Conservation (phyloP, 768 basidiomycete genomes). For the Boletus huronensis region DNA sequence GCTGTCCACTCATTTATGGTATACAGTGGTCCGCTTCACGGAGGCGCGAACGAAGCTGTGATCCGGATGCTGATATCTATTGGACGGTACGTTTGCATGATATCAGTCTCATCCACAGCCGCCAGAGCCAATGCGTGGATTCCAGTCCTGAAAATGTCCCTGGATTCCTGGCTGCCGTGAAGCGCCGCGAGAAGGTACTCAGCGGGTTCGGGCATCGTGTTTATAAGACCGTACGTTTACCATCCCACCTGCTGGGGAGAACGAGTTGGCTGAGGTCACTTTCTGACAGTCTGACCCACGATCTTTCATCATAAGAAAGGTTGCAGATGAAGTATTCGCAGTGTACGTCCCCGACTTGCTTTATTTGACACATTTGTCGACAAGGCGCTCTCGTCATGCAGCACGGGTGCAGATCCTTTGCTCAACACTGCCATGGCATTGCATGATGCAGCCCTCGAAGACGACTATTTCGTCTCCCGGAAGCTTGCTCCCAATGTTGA, state of each 20-base stretch:
- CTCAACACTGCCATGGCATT: conserved; percentile 87
- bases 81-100: conserved; percentile 54
- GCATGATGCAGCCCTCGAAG: conserved; percentile 85
- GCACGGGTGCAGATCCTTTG: conserved; percentile 82
- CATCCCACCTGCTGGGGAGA: background rate
- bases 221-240: conserved; percentile 62
- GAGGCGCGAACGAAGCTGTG: conserved; percentile 91
- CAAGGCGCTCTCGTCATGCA: conserved; percentile 23
- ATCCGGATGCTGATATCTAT: conserved; percentile 92
- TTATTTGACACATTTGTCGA: background rate
- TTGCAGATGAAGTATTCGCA: conserved; percentile 88
- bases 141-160: conserved; percentile 78
- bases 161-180: conserved; percentile 81
- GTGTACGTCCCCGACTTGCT: conserved; percentile 46
- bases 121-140: background rate
- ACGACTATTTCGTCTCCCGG: conserved; percentile 83
- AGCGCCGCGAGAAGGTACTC: conserved; percentile 82
- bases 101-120: background rate
- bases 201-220: conserved; percentile 89
- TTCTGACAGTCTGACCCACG: conserved; percentile 75
- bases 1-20: background rate
- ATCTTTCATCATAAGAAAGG: conserved; percentile 86
- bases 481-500: conserved; percentile 88
- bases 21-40: conserved; percentile 36
- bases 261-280: background rate